A percentile compares a stretch with the other conserved stretches of the same genome.
These are phyloP conservation scores for Sordaria brevicollis DNA, from an alignment of 495 filamentous ascomycete genomes.

Conservation along the genomic window DNA sequence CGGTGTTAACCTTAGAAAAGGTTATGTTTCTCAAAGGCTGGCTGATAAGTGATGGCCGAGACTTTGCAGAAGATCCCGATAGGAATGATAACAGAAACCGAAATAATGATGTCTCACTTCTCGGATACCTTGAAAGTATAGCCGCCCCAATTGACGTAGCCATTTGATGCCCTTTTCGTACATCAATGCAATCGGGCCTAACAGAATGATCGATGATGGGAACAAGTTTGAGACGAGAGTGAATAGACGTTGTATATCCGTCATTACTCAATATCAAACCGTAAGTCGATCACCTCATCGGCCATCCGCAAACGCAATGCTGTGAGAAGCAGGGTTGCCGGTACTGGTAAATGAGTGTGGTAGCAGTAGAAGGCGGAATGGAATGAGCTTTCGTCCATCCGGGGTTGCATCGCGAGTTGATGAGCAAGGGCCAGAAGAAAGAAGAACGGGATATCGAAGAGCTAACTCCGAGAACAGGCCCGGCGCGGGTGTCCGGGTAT, in stretches of 20 bases:
- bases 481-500: constrained; percentile 1
- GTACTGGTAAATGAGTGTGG: background rate
- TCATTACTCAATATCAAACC: background rate
- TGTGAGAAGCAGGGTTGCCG: background rate
- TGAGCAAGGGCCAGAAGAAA: background rate
- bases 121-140: background rate
- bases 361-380: background rate
- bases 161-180: background rate
- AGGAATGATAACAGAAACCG: background rate
- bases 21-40: background rate
- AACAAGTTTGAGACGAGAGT: background rate
- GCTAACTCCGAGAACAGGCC: background rate
- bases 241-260: background rate
- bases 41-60: background rate
- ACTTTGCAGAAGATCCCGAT: background rate
- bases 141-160: background rate
- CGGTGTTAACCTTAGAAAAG: background rate
- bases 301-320: background rate
- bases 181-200: background rate
- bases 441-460: background rate
- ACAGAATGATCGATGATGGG: background rate
- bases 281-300: background rate
- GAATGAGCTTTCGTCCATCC: background rate
- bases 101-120: background rate
- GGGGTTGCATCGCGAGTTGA: background rate